Evolutionary conservation across 306 rosid species (phyloP), one percentile per base, ranked within the genome.

Genomic region (Pterocarpus santalinus): DNA sequence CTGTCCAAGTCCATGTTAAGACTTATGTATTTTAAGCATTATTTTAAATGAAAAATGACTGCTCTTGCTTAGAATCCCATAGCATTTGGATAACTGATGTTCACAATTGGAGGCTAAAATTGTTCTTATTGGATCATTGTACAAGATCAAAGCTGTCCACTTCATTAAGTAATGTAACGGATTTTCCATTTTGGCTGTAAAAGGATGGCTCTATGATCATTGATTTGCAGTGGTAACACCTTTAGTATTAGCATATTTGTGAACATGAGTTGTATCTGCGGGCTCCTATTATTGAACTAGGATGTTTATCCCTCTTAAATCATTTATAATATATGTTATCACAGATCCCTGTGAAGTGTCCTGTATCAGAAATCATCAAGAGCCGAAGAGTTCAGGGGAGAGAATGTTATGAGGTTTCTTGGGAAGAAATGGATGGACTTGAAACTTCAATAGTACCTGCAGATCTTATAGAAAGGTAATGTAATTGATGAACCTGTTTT

Each of bases 281-380:
- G 56, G 46, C 47, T 32, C 63, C 71, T 16, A 61, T 51, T 64
- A 36, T n/a, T 77, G 22, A 60, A 70, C 72, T 13, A 67, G 8
- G 47, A 64, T 73, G 15, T 55, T 32, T 51, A 39, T 9, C 65
- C 17, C n/a, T 46, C 13, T 47, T 4, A 38, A 63, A 57, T 75
- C 16, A 28, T 34, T 5, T 56, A 51, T 70, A 28, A 53, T 64
- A 36, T 75, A 58, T 60, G 5, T 17, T 14, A 69, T 62, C 11
- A 55, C 87, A 93, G 97, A 85, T 87, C 55, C 97, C 97, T 41
- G 86, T 85, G 28, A 86, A 56, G 87, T 93, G 97, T 84, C 97
- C 92, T 6, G 87, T 93, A 39, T 85, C 90, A 15, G 88, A 85
- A 89, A 87, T 93, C 76, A 77, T 91, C 53, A 93, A 91, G 92